Base-by-base conservation (phyloP, 768 basidiomycete genomes). In the Lactifluus rugatus region DNA sequence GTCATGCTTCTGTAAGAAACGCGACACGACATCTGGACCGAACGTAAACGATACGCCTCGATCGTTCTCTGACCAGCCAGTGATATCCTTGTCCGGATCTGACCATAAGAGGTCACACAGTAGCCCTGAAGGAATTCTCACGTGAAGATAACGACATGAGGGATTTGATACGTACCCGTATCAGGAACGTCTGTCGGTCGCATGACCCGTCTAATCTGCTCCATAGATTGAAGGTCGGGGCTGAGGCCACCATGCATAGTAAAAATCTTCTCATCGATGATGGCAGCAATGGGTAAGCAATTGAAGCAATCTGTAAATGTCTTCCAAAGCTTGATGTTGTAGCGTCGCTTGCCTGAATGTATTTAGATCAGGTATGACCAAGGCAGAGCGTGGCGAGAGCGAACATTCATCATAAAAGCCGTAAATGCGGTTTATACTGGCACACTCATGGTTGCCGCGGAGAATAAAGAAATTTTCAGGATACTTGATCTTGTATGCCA, bases 301-400 rank as follows among this genome's bases (percentile, higher is more conserved):
- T 99, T 99, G 82, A 99, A 99, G 76, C 95, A 97, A 72, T 99
- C 95, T 59, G 95, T 99, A 74, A 99, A 99, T 36, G 95, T 99
- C 81, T 99, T 99, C 95, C 95, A 99, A 70, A 97, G 81, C 74
- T 99, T 99, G 82, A 99, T 99, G 79, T 98, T 99, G 81, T 97
- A 98, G 70, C 95, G 85, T 71, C 95, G 92, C 80, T 99, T 99
- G 81, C 95, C 95, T 98, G 70, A 34, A 16, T 26, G 52, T 5
- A 34, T 54, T 51, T 9, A 52, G 49, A 26, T 61, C 32, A 62
- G n/a, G 34, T 44, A 34, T 45, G 50, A 45, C 25, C 48, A 50
- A 45, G 37, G 49, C 14, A 51, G 50, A 39, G 41, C 7, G 45
- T 8, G 16, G 16, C 1, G 6, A 31, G 9, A 3, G 82, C 91